Evolutionary conservation across 2,329 filamentous ascomycete species (phyloP), one percentile per base, ranked within the genome.

Genomic region (Colletotrichum echinochloae): DNA sequence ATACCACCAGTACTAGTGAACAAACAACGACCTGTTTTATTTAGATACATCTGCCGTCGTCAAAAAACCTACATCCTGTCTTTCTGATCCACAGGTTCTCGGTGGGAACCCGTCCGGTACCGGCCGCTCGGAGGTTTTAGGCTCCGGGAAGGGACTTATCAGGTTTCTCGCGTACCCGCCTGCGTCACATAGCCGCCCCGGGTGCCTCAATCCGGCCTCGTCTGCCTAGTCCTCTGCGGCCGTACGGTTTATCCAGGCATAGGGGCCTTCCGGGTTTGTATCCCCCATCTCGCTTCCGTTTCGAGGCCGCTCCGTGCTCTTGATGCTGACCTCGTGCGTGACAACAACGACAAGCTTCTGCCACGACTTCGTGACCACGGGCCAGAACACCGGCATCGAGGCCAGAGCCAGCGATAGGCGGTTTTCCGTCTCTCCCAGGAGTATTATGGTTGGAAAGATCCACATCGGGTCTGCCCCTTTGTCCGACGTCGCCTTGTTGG

Each of bases 381-480:
- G 66, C 66, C 66, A 70, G 23, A 70, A 70, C 0, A 66, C 61
- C 4, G 66, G 66, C 8, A 70, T 65, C 9, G 66, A 70, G 3
- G 66, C 66, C 33, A 68, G 18, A 3, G 44, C 37, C 2, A 65
- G 26, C 1, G 66, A 65, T 1, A 65, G 35, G 14, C 66, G 48
- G 12, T 68, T 70, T 20, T 70, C 62, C 1, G 62, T 60, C 28
- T 70, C 66, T 18, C 60, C 61, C 1, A 65, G 4, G 3, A 65
- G 28, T 3, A 70, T 66, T 16, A 70, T 70, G 18, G 33, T 26
- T 6, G 66, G 49, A 23, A 70, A 65, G 4, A 37, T 18, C 35
- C 30, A 46, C 11, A 39, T 65, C 2, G 62, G 66, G 5, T 70
- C 66, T 2, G 54, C 46, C 5, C 37, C 12, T n/a, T 39, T n/a